These are phyloP conservation scores for Corylus avellana DNA, from an alignment of 306 rosid genomes.

Conservation along the genomic window DNA sequence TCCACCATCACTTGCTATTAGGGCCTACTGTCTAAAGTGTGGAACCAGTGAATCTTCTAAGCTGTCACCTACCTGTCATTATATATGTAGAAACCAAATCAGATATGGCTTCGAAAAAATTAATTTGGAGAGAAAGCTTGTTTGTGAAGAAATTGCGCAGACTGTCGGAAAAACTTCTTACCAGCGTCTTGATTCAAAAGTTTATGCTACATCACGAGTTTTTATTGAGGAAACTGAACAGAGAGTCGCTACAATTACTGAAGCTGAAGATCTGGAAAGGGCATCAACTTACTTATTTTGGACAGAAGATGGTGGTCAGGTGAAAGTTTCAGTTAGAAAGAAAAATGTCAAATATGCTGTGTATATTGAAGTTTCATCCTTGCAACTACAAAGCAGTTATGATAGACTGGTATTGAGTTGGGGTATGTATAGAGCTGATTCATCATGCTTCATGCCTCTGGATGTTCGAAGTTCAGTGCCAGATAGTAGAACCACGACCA, in stretches of 20 bases:
- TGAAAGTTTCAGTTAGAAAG: slow-evolving; percentile 65
- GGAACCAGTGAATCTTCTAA: slow-evolving; percentile 29
- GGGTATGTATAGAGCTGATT: slow-evolving; percentile 66
- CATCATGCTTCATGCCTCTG: slow-evolving; percentile 38
- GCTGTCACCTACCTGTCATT: slow-evolving; percentile 31
- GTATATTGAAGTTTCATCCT: slow-evolving; percentile 55
- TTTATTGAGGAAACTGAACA: slow-evolving; percentile 44
- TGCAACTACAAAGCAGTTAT: slow-evolving; percentile 29
- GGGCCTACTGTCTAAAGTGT: slow-evolving; percentile 21
- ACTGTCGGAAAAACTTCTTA: slow-evolving; percentile 3
- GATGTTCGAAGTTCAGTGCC: slow-evolving; percentile 30
- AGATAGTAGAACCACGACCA: slow-evolving; percentile 33
- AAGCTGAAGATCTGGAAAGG: slow-evolving; percentile 39
- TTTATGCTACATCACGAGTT: slow-evolving; percentile 45
- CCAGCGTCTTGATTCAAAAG: slow-evolving; percentile 31
- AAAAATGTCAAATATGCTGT: slow-evolving; percentile 47
- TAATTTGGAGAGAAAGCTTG: slow-evolving; percentile 33
- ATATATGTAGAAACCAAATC: slow-evolving; percentile 23
- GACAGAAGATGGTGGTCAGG: slow-evolving; percentile 68
- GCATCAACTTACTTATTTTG: slow-evolving; percentile 63
- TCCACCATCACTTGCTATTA: slow-evolving; percentile 35
- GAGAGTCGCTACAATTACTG: slow-evolving; percentile 24
- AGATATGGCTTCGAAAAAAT: slow-evolving; percentile 31
- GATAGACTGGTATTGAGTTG: slow-evolving; percentile 55
- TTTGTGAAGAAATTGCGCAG: slow-evolving; percentile 28